Percentiles rank a stretch among this genome's conserved stretches.
phyloP scores from a whole-genome alignment of 2,329 filamentous ascomycete species.

The Chaetomium strumarium region DNA sequence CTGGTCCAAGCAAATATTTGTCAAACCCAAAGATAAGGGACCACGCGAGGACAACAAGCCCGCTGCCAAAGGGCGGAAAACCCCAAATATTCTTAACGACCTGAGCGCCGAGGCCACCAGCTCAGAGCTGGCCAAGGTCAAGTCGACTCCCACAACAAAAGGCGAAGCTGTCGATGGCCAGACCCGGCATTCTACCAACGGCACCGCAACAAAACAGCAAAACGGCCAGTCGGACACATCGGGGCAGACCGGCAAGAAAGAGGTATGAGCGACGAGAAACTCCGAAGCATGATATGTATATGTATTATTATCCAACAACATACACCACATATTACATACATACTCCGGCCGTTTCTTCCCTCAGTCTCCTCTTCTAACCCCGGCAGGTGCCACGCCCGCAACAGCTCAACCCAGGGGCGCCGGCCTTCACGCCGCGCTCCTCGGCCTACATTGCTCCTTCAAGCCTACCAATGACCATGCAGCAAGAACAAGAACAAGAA shows the following conservation, averaged over 20 bases:
- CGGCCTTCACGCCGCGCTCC: constrained; percentile 48
- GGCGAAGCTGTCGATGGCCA: constrained; percentile 10
- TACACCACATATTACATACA: constrained; percentile 7
- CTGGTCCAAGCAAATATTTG: constrained; percentile 58
- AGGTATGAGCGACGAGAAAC: constrained; percentile 40
- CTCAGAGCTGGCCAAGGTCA: constrained; percentile 33
- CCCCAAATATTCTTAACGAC: constrained; percentile 32
- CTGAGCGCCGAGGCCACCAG: constrained; percentile 33
- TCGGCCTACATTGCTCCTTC: constrained; percentile 16
- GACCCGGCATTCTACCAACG: constrained; percentile 20
- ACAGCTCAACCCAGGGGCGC: constrained; percentile 50
- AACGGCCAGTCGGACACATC: constrained; percentile 26
- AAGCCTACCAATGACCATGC: background rate
- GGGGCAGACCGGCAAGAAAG: constrained; percentile 38
- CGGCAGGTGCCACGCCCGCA: constrained; percentile 25
- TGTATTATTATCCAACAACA: constrained; percentile 12
- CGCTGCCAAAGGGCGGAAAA: constrained; percentile 16
- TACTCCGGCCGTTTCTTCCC: constrained; percentile 30
- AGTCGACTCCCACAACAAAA: constrained; percentile 16
- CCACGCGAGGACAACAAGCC: constrained; percentile 22
- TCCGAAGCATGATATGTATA: constrained; percentile 30
- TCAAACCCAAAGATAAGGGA: constrained; percentile 42
- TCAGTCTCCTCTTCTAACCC: constrained; percentile 20
- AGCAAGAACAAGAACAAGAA: constrained; percentile 17
- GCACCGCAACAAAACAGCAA: constrained; percentile 11